Evolutionary conservation across 306 rosid species (phyloP).

Genomic region (Canavalia gladiata): DNA sequence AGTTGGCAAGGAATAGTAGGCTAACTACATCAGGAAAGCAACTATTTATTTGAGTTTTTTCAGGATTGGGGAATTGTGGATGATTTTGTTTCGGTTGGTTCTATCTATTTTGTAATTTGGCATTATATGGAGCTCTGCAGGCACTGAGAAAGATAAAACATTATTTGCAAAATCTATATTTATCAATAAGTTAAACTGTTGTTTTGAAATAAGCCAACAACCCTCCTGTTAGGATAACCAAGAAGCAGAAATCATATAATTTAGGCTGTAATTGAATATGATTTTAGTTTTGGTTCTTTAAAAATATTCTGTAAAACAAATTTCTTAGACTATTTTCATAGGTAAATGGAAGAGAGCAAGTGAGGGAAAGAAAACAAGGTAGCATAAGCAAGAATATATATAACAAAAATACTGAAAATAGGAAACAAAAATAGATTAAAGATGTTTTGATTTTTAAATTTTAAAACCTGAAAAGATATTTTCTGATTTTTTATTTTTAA

Average conservation of each 20-base stretch:
- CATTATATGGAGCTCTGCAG: not conserved
- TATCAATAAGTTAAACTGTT: slow-evolving; percentile 24
- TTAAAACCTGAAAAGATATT: too few relatives aligned
- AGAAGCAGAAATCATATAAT: not conserved
- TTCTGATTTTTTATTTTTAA: too few relatives aligned
- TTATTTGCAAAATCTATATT: slow-evolving; percentile 26
- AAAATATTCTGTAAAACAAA: too few relatives aligned
- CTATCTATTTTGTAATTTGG: slow-evolving; percentile 39
- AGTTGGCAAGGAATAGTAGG: slow-evolving; percentile 42
- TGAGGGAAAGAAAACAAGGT: too few relatives aligned
- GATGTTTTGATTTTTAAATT: too few relatives aligned
- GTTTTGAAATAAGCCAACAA: slow-evolving; percentile 34
- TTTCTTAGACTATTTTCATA: too few relatives aligned
- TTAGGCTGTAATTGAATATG: too few relatives aligned
- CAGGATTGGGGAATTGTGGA: slow-evolving; percentile 35
- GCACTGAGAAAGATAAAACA: slow-evolving; percentile 1
- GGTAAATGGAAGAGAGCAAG: too few relatives aligned
- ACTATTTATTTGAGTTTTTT: slow-evolving; percentile 48
- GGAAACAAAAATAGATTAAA: too few relatives aligned
- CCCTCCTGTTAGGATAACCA: not conserved
- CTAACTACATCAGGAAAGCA: slow-evolving; percentile 40
- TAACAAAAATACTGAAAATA: too few relatives aligned
- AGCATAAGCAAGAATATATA: too few relatives aligned
- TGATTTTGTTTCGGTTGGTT: slow-evolving; percentile 27
- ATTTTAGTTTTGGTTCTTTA: too few relatives aligned